Evolutionary conservation across 1,139 yeast species (phyloP), one percentile per base, ranked within the genome.

Genomic region (Zygosaccharomyces pseudobailii): DNA sequence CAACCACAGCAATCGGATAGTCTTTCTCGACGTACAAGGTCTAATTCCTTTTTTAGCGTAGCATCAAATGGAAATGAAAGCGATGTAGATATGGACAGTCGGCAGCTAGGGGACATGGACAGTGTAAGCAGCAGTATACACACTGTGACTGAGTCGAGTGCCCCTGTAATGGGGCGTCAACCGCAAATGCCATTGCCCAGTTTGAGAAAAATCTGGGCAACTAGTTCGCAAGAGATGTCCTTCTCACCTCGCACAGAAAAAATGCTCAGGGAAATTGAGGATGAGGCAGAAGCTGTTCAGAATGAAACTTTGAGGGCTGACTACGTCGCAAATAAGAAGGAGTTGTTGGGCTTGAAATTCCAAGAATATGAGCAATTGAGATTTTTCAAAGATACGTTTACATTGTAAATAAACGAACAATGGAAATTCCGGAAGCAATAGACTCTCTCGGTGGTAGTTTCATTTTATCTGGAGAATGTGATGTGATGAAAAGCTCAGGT

Each of bases 71-170:
- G 53, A 33, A 52, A 50, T 24, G 55, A 50, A 6, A 61, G 65
- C 37, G 67, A 63, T 40, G 56, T 61, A 1, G 64, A 61, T 31
- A 62, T 62, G 63, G 57, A 49, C 22, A 50, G 49, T 22, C 42
- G 51, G 36, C 47, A 47, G 8, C 36, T 46, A 3, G 52, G 46
- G 32, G 60, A 55, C 17, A 31, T 46, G 19, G 62, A 53, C 13
- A 60, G 63, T 40, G 42, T 54, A 4, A 48, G 48, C n/a, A 60
- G 63, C 28, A 59, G 63, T 46, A 44, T 58, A 2, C 48, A 52
- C 23, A 54, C 56, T 4, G 44, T 49, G 23, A 42, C 47, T 6
- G 61, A 55, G 13, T 24, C 49, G 2, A 30, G 42, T 10, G 31
- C 43, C 22, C 42, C 49, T 5, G 10, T 32, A 17, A 40, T 13